A percentile compares a stretch with the other conserved stretches of the same genome.
phyloP scores from a whole-genome alignment of 257 asterid species.

The Mentha longifolia region DNA sequence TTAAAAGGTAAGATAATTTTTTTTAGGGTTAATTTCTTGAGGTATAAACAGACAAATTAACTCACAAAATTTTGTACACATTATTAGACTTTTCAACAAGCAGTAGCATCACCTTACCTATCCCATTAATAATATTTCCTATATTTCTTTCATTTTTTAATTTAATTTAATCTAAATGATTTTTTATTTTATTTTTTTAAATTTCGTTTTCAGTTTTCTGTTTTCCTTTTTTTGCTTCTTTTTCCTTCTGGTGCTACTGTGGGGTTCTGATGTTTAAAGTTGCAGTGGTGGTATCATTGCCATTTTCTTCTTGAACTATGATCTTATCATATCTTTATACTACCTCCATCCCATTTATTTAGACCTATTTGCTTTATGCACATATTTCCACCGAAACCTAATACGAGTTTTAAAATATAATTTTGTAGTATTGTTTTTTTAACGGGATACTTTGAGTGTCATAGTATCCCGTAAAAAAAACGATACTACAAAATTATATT shows the following conservation, averaged over 20 bases:
- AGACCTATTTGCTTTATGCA: no score
- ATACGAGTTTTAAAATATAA: no score
- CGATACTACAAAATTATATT: no score
- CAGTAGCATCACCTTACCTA: neutral
- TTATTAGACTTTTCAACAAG: neutral
- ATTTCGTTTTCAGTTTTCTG: neutral
- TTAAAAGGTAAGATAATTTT: no score
- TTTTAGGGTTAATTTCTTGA: no score
- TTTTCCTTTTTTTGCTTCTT: no score
- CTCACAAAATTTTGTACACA: neutral
- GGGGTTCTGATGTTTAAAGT: neutral
- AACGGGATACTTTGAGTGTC: no score
- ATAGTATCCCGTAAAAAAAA: no score
- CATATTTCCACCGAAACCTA: no score
- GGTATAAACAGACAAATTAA: slow-evolving; percentile 1
- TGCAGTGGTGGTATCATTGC: neutral
- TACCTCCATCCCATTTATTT: no score
- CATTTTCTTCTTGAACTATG: neutral
- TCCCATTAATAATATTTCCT: neutral
- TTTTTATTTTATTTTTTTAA: no score
- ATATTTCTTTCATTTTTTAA: neutral
- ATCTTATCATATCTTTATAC: neutral
- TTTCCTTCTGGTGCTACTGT: neutral
- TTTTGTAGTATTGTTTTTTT: no score
- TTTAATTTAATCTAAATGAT: neutral